Evolutionary conservation across 495 filamentous ascomycete species (phyloP).

Genomic region (Diplogelasinospora grovesii): DNA sequence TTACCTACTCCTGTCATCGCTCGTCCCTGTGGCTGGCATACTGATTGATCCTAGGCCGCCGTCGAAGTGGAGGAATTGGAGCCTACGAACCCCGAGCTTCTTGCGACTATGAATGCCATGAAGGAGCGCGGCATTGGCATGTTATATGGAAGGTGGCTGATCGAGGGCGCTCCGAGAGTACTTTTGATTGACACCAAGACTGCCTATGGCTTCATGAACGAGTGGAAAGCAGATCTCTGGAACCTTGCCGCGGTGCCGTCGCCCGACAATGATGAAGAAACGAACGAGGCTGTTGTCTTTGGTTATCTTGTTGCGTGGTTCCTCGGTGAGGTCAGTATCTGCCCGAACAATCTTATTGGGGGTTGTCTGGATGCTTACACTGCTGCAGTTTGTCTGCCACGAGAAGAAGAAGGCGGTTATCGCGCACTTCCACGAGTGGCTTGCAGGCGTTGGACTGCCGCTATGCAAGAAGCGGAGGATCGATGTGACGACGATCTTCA

Average conservation of each 20-base stretch:
- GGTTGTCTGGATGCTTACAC: constrained; percentile 10
- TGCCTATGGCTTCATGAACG: constrained; percentile 81
- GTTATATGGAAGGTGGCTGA: constrained; percentile 93
- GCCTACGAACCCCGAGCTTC: constrained; percentile 72
- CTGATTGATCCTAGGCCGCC: constrained; percentile 55
- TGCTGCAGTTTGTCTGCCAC: constrained; percentile 77
- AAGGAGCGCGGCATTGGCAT: constrained; percentile 82
- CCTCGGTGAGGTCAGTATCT: constrained; percentile 73
- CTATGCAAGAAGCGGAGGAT: constrained; percentile 88
- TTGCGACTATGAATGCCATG: constrained; percentile 83
- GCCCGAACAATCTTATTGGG: not conserved
- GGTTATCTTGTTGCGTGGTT: constrained; percentile 98
- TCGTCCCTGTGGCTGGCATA: too few relatives aligned
- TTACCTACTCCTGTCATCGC: not conserved
- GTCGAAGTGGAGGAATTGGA: constrained; percentile 92
- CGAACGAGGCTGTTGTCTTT: constrained; percentile 96
- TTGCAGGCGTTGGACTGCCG: constrained; percentile 92
- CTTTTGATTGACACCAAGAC: constrained; percentile 92
- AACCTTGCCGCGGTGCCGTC: constrained; percentile 85
- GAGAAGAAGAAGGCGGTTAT: constrained; percentile 86
- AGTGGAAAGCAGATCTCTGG: constrained; percentile 98
- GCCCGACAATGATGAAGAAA: constrained; percentile 86
- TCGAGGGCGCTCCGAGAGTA: constrained; percentile 91
- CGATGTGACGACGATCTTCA: constrained; percentile 97
- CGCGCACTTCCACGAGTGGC: constrained; percentile 98